Evolutionary conservation across 331 rosid species (phyloP).

Genomic region (Pyracantha coccinea): DNA sequence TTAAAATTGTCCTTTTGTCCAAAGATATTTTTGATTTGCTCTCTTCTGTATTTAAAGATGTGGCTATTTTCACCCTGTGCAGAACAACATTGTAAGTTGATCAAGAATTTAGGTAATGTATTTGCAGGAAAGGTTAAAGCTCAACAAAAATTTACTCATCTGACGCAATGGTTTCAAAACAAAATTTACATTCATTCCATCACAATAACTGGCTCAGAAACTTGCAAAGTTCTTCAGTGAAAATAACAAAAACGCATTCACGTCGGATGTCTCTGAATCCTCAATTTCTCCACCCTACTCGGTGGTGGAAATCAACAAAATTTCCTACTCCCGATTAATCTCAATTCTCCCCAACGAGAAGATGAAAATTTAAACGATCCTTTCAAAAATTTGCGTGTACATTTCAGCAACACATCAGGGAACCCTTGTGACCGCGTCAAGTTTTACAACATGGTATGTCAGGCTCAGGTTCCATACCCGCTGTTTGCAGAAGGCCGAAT

Average conservation of each 20-base stretch:
- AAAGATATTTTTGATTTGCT: too few relatives aligned
- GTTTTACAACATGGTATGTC: not conserved
- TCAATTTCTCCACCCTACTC: not conserved
- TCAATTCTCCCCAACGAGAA: not conserved
- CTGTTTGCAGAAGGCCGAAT: constrained; percentile 23
- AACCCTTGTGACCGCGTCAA: not conserved
- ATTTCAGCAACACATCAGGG: not conserved
- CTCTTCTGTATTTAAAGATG: too few relatives aligned
- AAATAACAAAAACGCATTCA: not conserved
- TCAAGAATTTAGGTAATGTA: not conserved
- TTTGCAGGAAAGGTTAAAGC: not conserved
- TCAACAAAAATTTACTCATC: not conserved
- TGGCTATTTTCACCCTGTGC: too few relatives aligned
- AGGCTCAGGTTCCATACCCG: constrained; percentile 15
- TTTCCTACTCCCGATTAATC: not conserved
- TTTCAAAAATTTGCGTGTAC: not conserved
- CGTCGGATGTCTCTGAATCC: not conserved
- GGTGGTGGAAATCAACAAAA: not conserved
- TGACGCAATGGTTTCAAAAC: not conserved
- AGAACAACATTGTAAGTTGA: too few relatives aligned
- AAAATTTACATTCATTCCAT: not conserved
- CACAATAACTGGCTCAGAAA: not conserved
- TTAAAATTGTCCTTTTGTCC: too few relatives aligned
- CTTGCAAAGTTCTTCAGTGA: not conserved
- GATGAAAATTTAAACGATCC: not conserved